phyloP scores from a whole-genome alignment of 495 filamentous ascomycete species.

The Penicillium longicatenatum region DNA sequence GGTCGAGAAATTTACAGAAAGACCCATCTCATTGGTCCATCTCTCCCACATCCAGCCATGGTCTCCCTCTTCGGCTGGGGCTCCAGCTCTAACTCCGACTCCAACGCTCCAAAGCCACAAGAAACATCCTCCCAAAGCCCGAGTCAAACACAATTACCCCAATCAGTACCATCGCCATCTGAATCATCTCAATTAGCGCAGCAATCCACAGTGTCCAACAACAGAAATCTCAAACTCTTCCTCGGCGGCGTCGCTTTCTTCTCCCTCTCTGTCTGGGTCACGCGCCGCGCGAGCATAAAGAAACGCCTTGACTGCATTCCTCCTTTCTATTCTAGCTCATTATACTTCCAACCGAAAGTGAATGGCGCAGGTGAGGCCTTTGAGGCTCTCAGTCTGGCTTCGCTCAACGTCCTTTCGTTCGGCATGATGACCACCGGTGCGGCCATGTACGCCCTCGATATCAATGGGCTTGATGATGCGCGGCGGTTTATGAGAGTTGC shows the following conservation, averaged over 20 bases:
- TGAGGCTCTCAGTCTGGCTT: slow-evolving; percentile 81
- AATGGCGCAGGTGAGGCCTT: slow-evolving; percentile 67
- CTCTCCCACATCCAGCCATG: slow-evolving; percentile 12
- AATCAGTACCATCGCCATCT: slow-evolving; percentile 12
- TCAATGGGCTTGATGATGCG: slow-evolving; percentile 71
- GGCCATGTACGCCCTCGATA: slow-evolving; percentile 67
- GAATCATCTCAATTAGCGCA: slow-evolving; percentile 19
- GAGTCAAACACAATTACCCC: background rate
- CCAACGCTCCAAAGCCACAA: slow-evolving; percentile 7
- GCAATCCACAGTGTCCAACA: slow-evolving; percentile 18
- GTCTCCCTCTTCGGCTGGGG: slow-evolving; percentile 35
- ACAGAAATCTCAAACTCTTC: slow-evolving; percentile 56
- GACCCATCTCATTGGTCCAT: background rate
- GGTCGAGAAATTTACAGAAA: background rate
- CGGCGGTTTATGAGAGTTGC: slow-evolving; percentile 53
- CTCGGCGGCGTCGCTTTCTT: slow-evolving; percentile 74
- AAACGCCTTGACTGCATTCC: slow-evolving; percentile 58
- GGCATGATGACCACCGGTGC: slow-evolving; percentile 70
- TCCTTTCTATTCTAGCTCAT: slow-evolving; percentile 64
- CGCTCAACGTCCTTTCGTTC: slow-evolving; percentile 73
- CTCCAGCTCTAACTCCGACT: slow-evolving; percentile 27
- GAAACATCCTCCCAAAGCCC: slow-evolving; percentile 8
- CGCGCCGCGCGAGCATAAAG: slow-evolving; percentile 63
- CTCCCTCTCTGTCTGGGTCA: slow-evolving; percentile 65
- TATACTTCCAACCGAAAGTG: slow-evolving; percentile 41